A percentile compares a stretch with the other conserved stretches of the same genome.
Conservation (phyloP, 148 eudicot genomes). For the Vaccinium macrocarpon region DNA sequence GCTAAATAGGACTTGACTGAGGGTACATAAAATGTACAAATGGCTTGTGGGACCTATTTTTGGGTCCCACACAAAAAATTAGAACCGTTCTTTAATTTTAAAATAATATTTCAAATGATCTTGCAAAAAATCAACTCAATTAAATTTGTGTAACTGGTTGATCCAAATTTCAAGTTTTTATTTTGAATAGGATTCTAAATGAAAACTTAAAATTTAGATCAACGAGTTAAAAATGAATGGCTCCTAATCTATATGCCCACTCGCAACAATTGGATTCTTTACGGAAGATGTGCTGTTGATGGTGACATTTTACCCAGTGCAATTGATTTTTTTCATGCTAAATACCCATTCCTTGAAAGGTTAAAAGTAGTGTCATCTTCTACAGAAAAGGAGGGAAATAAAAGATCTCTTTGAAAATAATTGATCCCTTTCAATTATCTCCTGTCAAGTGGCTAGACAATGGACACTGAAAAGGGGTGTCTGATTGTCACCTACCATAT, state of each 20-base stretch:
- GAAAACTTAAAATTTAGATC: no score
- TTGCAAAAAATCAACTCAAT: no score
- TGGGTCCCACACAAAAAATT: no score
- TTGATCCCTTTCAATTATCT: conserved; percentile 15
- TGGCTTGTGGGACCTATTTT: no score
- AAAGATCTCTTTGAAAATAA: conserved; percentile 11
- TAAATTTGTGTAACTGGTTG: no score
- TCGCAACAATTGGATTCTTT: neutral
- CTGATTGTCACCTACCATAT: neutral
- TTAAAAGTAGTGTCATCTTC: neutral
- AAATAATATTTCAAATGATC: no score
- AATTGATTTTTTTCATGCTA: neutral
- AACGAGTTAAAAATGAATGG: no score
- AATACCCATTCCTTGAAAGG: neutral
- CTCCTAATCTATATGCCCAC: neutral
- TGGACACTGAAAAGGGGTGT: conserved; percentile 5
- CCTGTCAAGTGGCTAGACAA: conserved; percentile 1
- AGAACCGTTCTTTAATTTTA: no score
- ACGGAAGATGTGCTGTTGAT: neutral
- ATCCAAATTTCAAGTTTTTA: no score
- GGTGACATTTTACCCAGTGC: neutral
- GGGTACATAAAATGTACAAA: no score
- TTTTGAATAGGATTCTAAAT: no score
- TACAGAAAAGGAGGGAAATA: neutral
- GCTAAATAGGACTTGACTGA: no score